Evolutionary conservation across 192 early-diverging fungal species (phyloP).

Genomic region (Dissophora ornata): DNA sequence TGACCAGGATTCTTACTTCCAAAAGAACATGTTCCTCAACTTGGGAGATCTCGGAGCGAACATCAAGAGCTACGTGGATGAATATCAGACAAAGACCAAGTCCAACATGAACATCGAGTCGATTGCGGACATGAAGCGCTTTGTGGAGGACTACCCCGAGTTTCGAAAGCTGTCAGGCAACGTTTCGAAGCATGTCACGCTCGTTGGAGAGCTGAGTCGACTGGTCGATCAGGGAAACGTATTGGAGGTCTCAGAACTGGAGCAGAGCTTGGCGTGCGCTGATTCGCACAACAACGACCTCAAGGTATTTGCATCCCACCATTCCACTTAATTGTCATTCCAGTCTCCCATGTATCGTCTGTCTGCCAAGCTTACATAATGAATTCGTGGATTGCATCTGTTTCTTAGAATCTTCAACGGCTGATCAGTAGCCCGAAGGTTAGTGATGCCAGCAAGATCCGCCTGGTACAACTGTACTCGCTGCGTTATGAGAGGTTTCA

Average conservation of each 20-base stretch:
- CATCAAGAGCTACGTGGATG: constrained; percentile 94
- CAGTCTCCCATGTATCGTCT: too few species aligned
- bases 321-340: too few species aligned
- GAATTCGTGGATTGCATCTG: too few species aligned
- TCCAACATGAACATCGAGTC: constrained; percentile 93
- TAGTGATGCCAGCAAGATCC: constrained; percentile 78
- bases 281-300: constrained; percentile 89
- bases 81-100: constrained; percentile 93
- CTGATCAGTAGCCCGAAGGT: constrained; percentile 78
- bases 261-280: constrained; percentile 92
- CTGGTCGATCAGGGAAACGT: constrained; percentile 78
- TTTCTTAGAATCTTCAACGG: constrained; percentile 71
- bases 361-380: neutral
- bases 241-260: constrained; percentile 90
- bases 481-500: constrained; percentile 90
- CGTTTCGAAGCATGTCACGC: constrained; percentile 97
- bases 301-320: too few species aligned
- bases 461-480: constrained; percentile 88
- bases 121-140: constrained; percentile 98
- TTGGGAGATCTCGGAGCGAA: constrained; percentile 94
- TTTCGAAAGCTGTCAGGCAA: constrained; percentile 98
- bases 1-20: constrained; percentile 94
- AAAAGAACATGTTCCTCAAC: constrained; percentile 90
- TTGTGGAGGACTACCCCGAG: constrained; percentile 99
- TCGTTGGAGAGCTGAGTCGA: constrained; percentile 94